Evolutionary conservation across 345 rosid species (phyloP).

Genomic region (Citropsis articulata): DNA sequence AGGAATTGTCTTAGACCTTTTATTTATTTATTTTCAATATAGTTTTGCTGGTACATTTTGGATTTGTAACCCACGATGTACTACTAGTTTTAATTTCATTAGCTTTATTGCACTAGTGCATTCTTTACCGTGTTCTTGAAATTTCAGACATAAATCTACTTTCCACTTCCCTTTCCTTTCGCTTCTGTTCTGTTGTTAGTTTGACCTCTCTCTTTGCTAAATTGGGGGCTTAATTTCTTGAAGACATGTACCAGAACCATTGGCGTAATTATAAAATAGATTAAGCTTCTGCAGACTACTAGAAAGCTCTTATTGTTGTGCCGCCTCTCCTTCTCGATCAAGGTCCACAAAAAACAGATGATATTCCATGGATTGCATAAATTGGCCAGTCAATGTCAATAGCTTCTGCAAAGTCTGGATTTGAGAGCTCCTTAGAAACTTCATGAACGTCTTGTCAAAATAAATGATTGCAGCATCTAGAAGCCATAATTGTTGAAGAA

Average conservation of each 20-base stretch:
- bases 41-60: neutral
- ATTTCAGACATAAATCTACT: neutral
- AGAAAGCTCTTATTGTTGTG: no score
- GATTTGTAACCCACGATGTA: neutral
- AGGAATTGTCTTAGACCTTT: neutral
- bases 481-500: no score
- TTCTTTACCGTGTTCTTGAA: neutral
- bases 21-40: neutral
- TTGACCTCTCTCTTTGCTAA: neutral
- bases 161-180: neutral
- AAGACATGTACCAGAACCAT: conserved; percentile 81
- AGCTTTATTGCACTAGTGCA: neutral
- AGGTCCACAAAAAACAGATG: no score
- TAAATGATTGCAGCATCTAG: no score
- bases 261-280: conserved; percentile 92
- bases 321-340: no score
- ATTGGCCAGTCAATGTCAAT: no score
- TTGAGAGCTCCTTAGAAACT: no score
- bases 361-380: no score
- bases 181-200: neutral
- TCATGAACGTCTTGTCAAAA: no score
- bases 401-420: no score
- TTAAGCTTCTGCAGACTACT: conserved; percentile 32
- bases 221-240: neutral
- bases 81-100: neutral